Evolutionary conservation across 2,329 filamentous ascomycete species (phyloP).

Genomic region (Fusarium staphyleae): DNA sequence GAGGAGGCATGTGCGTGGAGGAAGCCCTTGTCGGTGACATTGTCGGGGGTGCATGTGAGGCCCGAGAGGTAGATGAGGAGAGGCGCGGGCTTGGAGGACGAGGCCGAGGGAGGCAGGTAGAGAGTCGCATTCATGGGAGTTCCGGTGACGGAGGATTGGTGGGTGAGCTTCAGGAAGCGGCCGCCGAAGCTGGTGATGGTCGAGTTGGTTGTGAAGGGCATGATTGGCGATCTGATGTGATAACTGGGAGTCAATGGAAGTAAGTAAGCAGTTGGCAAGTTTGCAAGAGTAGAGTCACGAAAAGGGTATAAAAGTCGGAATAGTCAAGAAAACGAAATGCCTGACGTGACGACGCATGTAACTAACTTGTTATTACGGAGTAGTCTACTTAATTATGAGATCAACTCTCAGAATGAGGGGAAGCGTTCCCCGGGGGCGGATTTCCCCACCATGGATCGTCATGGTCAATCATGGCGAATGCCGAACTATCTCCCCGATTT

Average conservation of each 20-base stretch:
- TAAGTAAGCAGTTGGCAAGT: not conserved
- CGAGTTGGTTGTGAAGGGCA: slow-evolving; percentile 89
- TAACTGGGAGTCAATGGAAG: not conserved
- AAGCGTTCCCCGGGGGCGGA: slow-evolving; percentile 29
- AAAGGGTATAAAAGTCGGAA: not conserved
- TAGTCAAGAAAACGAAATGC: not conserved
- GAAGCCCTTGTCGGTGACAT: slow-evolving; percentile 84
- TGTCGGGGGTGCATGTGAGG: slow-evolving; percentile 92
- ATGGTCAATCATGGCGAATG: slow-evolving; percentile 26
- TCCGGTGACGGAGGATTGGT: slow-evolving; percentile 78
- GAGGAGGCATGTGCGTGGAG: slow-evolving; percentile 83
- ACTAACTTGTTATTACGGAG: too few species aligned
- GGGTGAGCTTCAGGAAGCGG: slow-evolving; percentile 91
- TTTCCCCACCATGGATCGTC: slow-evolving; percentile 31
- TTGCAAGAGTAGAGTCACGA: not conserved
- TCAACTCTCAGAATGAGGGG: slow-evolving; percentile 12
- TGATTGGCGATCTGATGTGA: slow-evolving; percentile 49
- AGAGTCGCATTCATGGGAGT: slow-evolving; percentile 94
- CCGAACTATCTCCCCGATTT: slow-evolving; percentile 36
- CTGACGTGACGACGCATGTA: not conserved
- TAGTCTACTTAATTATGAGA: not conserved
- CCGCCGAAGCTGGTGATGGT: slow-evolving; percentile 93
- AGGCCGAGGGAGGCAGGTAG: slow-evolving; percentile 80
- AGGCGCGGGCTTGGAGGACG: slow-evolving; percentile 65
- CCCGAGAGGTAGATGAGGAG: slow-evolving; percentile 94